These are phyloP conservation scores for Thyridium curvatum DNA, from an alignment of 2,329 filamentous ascomycete genomes.

Conservation along the genomic window DNA sequence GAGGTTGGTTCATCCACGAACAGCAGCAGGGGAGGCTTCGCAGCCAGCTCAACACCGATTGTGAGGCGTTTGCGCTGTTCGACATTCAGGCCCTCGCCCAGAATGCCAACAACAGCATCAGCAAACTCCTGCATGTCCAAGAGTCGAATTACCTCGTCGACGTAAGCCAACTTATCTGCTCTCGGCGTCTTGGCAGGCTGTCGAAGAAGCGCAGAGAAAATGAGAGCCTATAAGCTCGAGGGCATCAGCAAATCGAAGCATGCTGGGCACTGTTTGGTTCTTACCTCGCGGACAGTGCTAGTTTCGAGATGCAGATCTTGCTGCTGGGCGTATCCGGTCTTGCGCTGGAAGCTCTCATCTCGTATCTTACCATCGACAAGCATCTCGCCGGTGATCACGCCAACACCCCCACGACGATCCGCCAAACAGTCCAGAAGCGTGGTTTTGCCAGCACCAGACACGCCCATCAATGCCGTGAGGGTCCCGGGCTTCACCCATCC, in stretches of 20 bases:
- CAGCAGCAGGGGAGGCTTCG: constrained; percentile 51
- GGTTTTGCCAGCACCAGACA: constrained; percentile 81
- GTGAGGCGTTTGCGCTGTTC: constrained; percentile 1
- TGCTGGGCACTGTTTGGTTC: no score
- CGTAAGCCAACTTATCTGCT: constrained; percentile 1
- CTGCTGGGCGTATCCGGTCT: constrained; percentile 84
- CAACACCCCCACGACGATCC: constrained; percentile 60
- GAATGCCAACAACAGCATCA: constrained; percentile 53
- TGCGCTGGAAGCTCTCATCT: constrained; percentile 65
- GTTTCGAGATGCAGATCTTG: constrained; percentile 81
- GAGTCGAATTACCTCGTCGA: background rate
- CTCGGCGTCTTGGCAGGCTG: background rate
- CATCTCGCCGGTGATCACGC: constrained; percentile 81
- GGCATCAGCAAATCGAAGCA: no score
- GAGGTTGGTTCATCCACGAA: constrained; percentile 83
- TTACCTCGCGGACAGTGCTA: constrained; percentile 72
- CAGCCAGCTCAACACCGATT: background rate
- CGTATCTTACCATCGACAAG: constrained; percentile 43
- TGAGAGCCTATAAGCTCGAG: constrained; percentile 21
- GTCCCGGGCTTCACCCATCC: constrained; percentile 89
- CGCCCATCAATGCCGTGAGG: constrained; percentile 79
- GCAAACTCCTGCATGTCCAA: constrained; percentile 49
- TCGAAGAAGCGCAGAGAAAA: constrained; percentile 5
- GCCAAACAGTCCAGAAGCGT: constrained; percentile 78
- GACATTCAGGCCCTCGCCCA: background rate